Conservation (phyloP, 2,329 filamentous ascomycete species). For the Aspergillus pseudoterreus region DNA sequence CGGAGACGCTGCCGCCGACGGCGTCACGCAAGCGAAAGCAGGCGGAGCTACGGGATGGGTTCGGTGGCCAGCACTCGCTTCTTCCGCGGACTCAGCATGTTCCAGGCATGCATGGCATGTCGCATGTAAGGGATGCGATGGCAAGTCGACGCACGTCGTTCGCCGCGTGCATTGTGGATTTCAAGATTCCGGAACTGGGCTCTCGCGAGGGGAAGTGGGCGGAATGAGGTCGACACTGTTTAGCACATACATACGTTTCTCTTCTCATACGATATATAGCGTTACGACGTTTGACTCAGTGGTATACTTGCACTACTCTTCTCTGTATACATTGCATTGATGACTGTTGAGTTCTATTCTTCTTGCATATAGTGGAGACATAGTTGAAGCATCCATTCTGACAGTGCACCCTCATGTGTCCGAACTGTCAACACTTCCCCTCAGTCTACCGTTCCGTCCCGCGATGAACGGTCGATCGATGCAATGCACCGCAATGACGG, state of each 20-base stretch:
- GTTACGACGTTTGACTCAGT: too few species aligned
- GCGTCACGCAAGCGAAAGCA: slow-evolving; percentile 27
- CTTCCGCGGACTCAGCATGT: slow-evolving; percentile 11
- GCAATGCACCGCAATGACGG: too few species aligned
- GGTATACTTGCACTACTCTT: too few species aligned
- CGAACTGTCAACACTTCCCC: too few species aligned
- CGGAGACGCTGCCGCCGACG: slow-evolving; percentile 5
- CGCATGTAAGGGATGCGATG: not conserved
- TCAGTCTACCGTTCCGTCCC: too few species aligned
- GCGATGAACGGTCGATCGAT: too few species aligned
- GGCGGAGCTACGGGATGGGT: slow-evolving; percentile 16
- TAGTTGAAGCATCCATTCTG: too few species aligned
- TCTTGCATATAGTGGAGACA: too few species aligned
- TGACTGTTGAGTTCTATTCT: too few species aligned
- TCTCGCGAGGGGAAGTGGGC: slow-evolving; percentile 20
- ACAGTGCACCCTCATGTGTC: too few species aligned
- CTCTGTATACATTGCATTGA: not conserved
- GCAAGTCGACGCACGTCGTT: slow-evolving; percentile 26
- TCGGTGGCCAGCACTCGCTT: slow-evolving; percentile 21
- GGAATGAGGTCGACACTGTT: slow-evolving; percentile 6
- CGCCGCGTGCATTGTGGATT: slow-evolving; percentile 34
- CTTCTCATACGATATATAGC: too few species aligned
- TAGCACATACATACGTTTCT: not conserved
- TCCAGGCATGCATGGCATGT: not conserved
- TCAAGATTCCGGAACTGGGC: slow-evolving; percentile 31